These are phyloP conservation scores for Podosphaera xanthii DNA, from an alignment of 2,329 filamentous ascomycete species.

Conservation along the genomic window DNA sequence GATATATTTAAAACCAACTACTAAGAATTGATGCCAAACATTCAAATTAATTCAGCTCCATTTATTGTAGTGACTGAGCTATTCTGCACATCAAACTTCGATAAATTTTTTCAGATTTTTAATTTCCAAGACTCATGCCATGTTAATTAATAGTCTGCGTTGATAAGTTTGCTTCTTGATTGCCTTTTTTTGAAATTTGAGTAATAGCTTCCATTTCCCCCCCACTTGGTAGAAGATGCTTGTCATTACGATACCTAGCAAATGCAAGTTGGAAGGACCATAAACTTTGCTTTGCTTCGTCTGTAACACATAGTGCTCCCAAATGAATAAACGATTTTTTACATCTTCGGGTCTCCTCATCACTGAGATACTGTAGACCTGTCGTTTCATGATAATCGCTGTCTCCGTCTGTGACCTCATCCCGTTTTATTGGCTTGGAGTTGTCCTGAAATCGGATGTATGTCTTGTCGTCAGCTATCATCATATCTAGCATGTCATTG, in stretches of 20 bases:
- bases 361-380: not conserved
- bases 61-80: no score
- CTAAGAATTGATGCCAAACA: no score
- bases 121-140: no score
- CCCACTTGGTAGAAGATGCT: no score
- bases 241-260: not conserved
- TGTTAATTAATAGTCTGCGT: no score
- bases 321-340: not conserved
- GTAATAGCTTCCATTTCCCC: no score
- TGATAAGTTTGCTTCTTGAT: no score
- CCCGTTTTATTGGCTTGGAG: not conserved
- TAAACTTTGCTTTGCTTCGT: not conserved
- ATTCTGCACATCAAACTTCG: no score
- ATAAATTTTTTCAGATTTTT: no score
- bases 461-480: not conserved
- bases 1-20: no score
- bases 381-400: not conserved
- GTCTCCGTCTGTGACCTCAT: not conserved
- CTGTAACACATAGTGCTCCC: not conserved
- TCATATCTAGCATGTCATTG: not conserved
- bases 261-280: not conserved
- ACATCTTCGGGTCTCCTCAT: not conserved
- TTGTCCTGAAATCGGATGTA: not conserved
- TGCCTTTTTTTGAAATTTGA: no score
- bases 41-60: no score